Evolutionary conservation across 2,329 filamentous ascomycete genomes (phyloP).

Genomic region (Fusarium camptoceras): DNA sequence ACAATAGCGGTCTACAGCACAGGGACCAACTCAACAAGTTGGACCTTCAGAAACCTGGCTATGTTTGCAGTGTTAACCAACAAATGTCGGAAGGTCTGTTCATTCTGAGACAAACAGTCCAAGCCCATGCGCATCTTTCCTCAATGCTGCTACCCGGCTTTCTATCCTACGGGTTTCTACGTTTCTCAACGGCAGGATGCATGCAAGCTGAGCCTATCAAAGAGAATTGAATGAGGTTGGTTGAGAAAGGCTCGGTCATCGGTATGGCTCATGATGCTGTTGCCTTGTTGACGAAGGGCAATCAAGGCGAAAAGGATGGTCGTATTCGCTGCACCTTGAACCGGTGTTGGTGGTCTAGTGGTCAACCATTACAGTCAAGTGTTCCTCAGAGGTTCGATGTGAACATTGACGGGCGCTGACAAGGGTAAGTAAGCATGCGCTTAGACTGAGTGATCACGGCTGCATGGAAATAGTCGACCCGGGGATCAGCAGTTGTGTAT

Average conservation of each 20-base stretch:
- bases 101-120: background rate
- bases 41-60: background rate
- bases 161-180: background rate
- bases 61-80: background rate
- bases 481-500: background rate
- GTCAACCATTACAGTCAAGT: background rate
- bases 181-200: background rate
- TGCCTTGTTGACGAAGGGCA: background rate
- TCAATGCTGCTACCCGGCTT: background rate
- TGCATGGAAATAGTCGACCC: background rate
- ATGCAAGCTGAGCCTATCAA: background rate
- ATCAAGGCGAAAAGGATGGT: background rate
- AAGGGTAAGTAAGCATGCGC: background rate
- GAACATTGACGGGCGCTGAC: background rate
- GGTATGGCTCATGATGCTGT: background rate
- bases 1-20: conserved; percentile 16
- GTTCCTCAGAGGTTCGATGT: background rate
- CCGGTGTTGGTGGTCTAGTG: background rate
- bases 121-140: background rate
- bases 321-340: background rate
- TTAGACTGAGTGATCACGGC: background rate
- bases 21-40: background rate
- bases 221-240: background rate
- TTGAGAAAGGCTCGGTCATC: background rate
- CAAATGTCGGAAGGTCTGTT: background rate